Evolutionary conservation across 495 filamentous ascomycete genomes (phyloP), one percentile per base, ranked within the genome.

Genomic region (Lasiosphaeria miniovina): DNA sequence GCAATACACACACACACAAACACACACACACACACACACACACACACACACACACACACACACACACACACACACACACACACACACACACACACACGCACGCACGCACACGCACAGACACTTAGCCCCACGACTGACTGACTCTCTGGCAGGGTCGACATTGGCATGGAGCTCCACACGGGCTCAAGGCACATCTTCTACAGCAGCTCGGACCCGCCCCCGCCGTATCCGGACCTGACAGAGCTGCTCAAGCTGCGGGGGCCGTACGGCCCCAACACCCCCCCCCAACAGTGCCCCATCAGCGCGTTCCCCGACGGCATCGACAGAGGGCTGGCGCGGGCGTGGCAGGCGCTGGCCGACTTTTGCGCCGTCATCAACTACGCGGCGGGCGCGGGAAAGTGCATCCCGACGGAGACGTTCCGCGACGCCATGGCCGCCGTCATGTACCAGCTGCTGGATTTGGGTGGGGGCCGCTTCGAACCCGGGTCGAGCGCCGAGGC

Each of bases 361-460:
- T 81, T 81, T 61, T 68, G 68, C 60, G 36, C 62, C 1, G 35
- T 71, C 5, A 71, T 76, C 51, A 77, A 79, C 66, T 62, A 60
- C 5, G 73, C 72, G 12, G 61, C 56, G 4, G 52, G 66, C 36
- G 54, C 63, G 0, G 49, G 59, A 0, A 61, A 52, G 31, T 58
- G 58, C 7, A 62, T 81, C 5, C 43, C 71, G 0, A 61, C 65
- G 32, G 65, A 71, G 15, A 56, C 59, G 9, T 62, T 77, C 33
- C 54, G 75, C 4, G 64, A 72, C 12, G 70, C 68, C 40, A 76
- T 79, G 72, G 66, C 61, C 0, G 74, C 76, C 0, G 70, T 77
- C 49, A 72, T 71, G 60, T 81, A 80, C 62, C 75, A 71, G 9
- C 69, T 81, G 1, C 61, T 79, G 15, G 45, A 68, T 51, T 71